A percentile compares a stretch with the other conserved stretches of the same genome.
phyloP scores from a whole-genome alignment of 2,329 filamentous ascomycete species.

The Colletotrichum tropicicola region DNA sequence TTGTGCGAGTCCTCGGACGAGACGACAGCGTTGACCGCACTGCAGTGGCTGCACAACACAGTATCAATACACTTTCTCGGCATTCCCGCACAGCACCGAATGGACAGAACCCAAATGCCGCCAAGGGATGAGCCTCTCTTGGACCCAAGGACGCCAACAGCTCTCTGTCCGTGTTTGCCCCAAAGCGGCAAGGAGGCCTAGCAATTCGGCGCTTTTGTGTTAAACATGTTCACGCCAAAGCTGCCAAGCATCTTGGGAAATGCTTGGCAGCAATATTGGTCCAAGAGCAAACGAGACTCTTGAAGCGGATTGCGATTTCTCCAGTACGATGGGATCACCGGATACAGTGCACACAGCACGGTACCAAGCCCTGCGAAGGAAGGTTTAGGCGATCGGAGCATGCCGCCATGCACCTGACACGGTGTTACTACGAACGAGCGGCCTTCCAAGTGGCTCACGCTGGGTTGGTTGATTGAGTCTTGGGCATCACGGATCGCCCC shows the following conservation, averaged over 20 bases:
- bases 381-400: not conserved
- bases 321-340: not conserved
- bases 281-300: constrained; percentile 1
- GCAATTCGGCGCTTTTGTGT: not conserved
- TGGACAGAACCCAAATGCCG: not conserved
- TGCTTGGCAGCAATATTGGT: not conserved
- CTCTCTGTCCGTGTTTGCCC: not conserved
- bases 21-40: not conserved
- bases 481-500: not conserved
- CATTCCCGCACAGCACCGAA: not conserved
- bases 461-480: not conserved
- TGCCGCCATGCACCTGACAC: not conserved
- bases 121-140: constrained; percentile 26
- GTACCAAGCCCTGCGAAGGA: not conserved
- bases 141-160: not conserved
- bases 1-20: not conserved
- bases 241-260: constrained; percentile 10
- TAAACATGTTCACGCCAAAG: constrained; percentile 12
- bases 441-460: not conserved
- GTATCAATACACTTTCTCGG: not conserved
- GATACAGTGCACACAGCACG: not conserved
- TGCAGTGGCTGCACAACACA: not conserved
- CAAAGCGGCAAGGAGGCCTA: not conserved
- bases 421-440: not conserved
- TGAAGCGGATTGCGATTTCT: not conserved